Evolutionary conservation across 768 basidiomycete genomes (phyloP), one percentile per base, ranked within the genome.

Genomic region (Saitozyma podzolica): DNA sequence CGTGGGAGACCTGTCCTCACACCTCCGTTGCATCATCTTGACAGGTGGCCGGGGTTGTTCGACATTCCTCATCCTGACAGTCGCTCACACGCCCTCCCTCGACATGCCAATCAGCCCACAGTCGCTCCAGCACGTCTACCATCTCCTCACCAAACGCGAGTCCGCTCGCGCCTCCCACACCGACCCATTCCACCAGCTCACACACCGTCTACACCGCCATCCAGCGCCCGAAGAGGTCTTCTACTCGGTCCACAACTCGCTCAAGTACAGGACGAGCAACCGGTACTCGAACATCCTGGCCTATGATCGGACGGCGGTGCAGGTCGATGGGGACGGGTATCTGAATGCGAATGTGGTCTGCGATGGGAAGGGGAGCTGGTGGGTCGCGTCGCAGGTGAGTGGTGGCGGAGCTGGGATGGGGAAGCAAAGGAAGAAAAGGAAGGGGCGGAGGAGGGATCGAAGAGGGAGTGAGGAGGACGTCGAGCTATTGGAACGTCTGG

Each of bases 371-470:
- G 77, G 75, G 37, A 61, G 64, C 10, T 69, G 71, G 68, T 80
- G 78, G 77, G 67, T 79, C 4, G 78, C 78, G 11, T 63, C 70
- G 39, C 78, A 79, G 66, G 79, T 80, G 45, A 65, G 75, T 55
- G 9, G n/a, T 19, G 9, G n/a, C 6, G 40, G 39, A 7, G 14
- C 6, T 51, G 9, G 41, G 8, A 29, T 2, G 11, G 51, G 10
- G 37, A 16, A 11, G 40, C 50, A 40, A 9, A 51, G 19, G 19
- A 42, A 2, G 13, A 5, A 29, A 29, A 29, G 29, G 29, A 29
- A 5, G 29, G 29, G 29, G 29, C 2, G 2, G 29, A 29, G 29
- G 47, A 48, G 9, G 55, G 19, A 9, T 3, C 14, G 14, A 49
- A 40, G 8, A 40, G 8, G 14, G n/a, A 11, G 17, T 48, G 9